Evolutionary conservation across 2,329 filamentous ascomycete species (phyloP), one percentile per base, ranked within the genome.

Genomic region (Epicoccum nigrum): DNA sequence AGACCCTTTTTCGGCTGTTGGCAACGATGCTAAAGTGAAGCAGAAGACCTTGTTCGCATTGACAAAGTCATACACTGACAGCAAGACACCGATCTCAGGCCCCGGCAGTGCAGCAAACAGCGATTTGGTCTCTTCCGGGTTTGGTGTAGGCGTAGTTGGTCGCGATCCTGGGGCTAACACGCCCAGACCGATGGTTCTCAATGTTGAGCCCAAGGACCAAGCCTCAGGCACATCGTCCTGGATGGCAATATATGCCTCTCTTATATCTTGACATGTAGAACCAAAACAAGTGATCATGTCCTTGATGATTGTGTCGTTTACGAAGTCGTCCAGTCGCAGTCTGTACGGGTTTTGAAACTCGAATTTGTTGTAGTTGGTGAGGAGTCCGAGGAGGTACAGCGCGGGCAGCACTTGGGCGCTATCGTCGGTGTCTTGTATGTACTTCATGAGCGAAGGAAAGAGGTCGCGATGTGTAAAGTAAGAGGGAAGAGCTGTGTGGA

Each of bases 281-380:
- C 92, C 91, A 17, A 96, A 83, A 50, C 88, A 88, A 41, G 80
- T 79, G 35, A 96, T 85, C 57, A 96, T 89, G 66, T 90, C 90
- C 53, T 87, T 83, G 64, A 97, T 97, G 2, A 89, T 88, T 0
- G 82, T 79, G 68, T 97, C 92, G 68, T 99, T 96, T 65, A 97
- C 91, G 73, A 97, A 97, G 72, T 97, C 92, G 64, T 93, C 92
- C 13, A 99, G 82, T 21, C 93, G 89, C 56, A 95, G 79, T 64
- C 94, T 88, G 65, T 99, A 99, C 0, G 93, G 93, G 63, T 99
- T 99, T 70, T 96, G 92, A 50, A 95, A 93, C 74, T 99, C 94
- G 68, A 99, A 99, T 73, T 97, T 99, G 82, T 99, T 97, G 81
- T 97, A 97, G 76, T 97, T 99, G 59, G 90, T 89, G 45, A 99